Evolutionary conservation across 257 asterid species (phyloP), one percentile per base, ranked within the genome.

Genomic region (Gentiana macrophylla): DNA sequence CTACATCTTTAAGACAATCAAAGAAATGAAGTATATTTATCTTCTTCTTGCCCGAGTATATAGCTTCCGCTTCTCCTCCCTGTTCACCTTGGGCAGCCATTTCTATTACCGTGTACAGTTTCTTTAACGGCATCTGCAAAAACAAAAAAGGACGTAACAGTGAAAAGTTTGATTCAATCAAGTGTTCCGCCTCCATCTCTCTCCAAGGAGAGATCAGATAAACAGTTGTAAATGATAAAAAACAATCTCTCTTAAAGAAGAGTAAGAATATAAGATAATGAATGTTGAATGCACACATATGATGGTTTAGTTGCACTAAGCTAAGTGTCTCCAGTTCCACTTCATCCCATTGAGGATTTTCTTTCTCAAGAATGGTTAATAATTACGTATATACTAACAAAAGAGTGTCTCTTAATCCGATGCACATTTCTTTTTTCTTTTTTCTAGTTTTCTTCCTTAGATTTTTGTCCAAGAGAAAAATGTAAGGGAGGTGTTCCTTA

Each of bases 71-170:
- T 62, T 79, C 76, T 61, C 97, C 97, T 53, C 98, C 98, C 1
- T 62, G 70, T 76, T 84, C 95, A 24, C 97, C 98, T 65, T 88
- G 97, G 56, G 95, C 95, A 15, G 98, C 95, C 95, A 92, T 92
- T 69, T 92, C 94, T 32, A 92, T 74, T n/a, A 88, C 93, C 90
- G 86, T 77, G 69, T 83, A 92, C 2, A 88, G 77, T 78, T 82
- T 92, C 76, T 92, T 92, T 71, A 92, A 72, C 52, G 98, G 98
- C 84, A 88, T 73, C 97, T 92, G 70, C 3, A 62, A 60, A 15
- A 69, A 47, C 43, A 71, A 35, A 41, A 45, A 36, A 63, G n/a
- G 56, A 58, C 8, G 9, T 41, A 52, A 48, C 10, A 62, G 60
- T 8, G 32, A 38, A 35, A 41, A 57, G 64, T 41, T 59, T 41